These are phyloP conservation scores for Colletotrichum tofieldiae DNA, from an alignment of 2,329 filamentous ascomycete genomes.

Conservation along the genomic window DNA sequence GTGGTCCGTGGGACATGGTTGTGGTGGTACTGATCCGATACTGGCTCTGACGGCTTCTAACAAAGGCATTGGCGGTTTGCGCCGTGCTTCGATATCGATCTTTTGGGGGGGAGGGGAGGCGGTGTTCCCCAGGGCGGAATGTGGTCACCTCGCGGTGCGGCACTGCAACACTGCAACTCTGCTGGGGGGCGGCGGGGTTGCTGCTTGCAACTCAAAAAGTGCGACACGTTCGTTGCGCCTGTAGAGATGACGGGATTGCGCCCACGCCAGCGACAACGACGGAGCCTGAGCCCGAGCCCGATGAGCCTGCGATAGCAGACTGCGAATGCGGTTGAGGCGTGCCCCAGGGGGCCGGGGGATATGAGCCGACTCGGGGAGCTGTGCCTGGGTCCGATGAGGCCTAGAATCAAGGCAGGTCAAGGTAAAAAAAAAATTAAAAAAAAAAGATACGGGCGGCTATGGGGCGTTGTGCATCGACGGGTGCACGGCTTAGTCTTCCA, in stretches of 20 bases:
- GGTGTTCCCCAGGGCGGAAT: constrained; percentile 4
- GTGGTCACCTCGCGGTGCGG: constrained; percentile 29
- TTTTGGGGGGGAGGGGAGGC: neutral
- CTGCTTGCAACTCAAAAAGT: constrained; percentile 30
- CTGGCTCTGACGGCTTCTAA: constrained; percentile 36
- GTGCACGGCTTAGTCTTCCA: constrained; percentile 22
- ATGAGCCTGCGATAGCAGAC: neutral
- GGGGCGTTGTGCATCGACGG: constrained; percentile 30
- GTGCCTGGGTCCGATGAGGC: constrained; percentile 21
- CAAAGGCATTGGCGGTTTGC: constrained; percentile 40
- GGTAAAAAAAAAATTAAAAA: neutral
- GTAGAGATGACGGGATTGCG: neutral
- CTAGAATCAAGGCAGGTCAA: constrained; percentile 20
- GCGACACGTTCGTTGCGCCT: constrained; percentile 12
- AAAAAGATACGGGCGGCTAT: constrained; percentile 4
- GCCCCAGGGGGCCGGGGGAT: neutral
- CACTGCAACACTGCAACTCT: constrained; percentile 27
- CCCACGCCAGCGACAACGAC: constrained; percentile 4
- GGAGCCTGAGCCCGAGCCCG: neutral
- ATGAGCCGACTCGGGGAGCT: constrained; percentile 19
- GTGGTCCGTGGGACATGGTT: constrained; percentile 56
- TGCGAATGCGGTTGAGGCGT: constrained; percentile 13
- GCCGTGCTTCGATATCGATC: constrained; percentile 12
- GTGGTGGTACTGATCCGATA: constrained; percentile 42
- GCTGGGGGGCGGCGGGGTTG: neutral